phyloP scores from a whole-genome alignment of 768 basidiomycete species.

The Boletus subcaerulescens region DNA sequence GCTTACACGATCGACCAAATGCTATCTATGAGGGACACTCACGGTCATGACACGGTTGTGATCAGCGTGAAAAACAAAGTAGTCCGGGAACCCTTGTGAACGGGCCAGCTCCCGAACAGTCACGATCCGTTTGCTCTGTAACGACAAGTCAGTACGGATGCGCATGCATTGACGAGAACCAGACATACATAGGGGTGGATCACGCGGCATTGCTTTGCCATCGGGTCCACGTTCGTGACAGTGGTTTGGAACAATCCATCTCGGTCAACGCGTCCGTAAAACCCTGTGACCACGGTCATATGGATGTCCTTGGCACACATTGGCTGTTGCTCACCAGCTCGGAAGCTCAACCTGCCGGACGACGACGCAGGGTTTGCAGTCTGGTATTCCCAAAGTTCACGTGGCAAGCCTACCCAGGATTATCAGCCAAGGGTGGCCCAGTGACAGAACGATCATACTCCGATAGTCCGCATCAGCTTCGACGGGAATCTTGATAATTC shows the following conservation, averaged over 20 bases:
- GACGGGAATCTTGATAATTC: conserved; percentile 61
- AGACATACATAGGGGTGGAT: conserved; percentile 62
- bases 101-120: conserved; percentile 76
- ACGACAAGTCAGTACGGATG: neutral
- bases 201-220: conserved; percentile 71
- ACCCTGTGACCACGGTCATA: conserved; percentile 31
- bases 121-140: conserved; percentile 64
- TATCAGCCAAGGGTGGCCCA: neutral
- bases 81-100: conserved; percentile 80
- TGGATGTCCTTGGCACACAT: neutral
- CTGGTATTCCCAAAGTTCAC: conserved; percentile 57
- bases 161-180: neutral
- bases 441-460: conserved; percentile 34
- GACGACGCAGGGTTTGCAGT: conserved; percentile 57
- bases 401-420: conserved; percentile 29
- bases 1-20: neutral
- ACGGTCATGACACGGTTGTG: conserved; percentile 59
- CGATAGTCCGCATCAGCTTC: conserved; percentile 60
- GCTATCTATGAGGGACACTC: conserved; percentile 21
- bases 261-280: conserved; percentile 61
- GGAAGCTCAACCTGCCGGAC: conserved; percentile 49
- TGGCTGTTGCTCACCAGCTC: conserved; percentile 38
- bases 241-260: conserved; percentile 65
- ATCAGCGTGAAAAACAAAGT: conserved; percentile 58
- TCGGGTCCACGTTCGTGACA: conserved; percentile 75